Percentiles rank a stretch among this genome's conserved stretches.
Conservation (phyloP, 2,329 filamentous ascomycete species). For the Aureobasidium melanogenum region DNA sequence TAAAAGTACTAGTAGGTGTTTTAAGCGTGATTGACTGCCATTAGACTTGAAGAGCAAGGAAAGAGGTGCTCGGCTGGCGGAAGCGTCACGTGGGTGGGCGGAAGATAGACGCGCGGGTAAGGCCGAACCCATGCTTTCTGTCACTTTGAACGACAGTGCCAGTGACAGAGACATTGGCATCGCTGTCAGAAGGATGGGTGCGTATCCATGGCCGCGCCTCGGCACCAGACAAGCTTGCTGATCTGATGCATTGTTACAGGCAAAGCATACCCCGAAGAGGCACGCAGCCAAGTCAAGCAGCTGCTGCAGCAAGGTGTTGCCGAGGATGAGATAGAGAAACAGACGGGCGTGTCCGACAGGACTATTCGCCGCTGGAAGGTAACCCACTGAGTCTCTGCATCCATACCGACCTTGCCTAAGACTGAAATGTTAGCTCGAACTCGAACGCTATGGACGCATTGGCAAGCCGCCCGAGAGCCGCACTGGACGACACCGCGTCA, state of each 20-base stretch:
- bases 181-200: slow-evolving; percentile 11
- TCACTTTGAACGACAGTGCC: background rate
- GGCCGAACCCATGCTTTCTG: slow-evolving; percentile 8
- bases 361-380: slow-evolving; percentile 27
- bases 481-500: slow-evolving; percentile 27
- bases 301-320: slow-evolving; percentile 26
- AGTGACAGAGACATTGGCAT: slow-evolving; percentile 12
- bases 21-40: no score
- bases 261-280: slow-evolving; percentile 20
- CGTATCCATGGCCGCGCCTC: slow-evolving; percentile 4
- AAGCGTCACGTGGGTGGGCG: background rate
- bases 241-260: slow-evolving; percentile 15
- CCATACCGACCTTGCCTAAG: background rate
- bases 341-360: slow-evolving; percentile 28
- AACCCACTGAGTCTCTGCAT: background rate
- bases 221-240: slow-evolving; percentile 2
- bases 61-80: background rate
- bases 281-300: slow-evolving; percentile 21
- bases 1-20: background rate
- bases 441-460: slow-evolving; percentile 29
- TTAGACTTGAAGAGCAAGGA: background rate
- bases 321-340: slow-evolving; percentile 28
- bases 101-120: background rate
- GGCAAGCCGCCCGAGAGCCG: slow-evolving; percentile 29
- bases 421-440: slow-evolving; percentile 19